These are phyloP conservation scores for Paecilomyces niveus DNA, from an alignment of 2,329 filamentous ascomycete species.

Conservation along the genomic window DNA sequence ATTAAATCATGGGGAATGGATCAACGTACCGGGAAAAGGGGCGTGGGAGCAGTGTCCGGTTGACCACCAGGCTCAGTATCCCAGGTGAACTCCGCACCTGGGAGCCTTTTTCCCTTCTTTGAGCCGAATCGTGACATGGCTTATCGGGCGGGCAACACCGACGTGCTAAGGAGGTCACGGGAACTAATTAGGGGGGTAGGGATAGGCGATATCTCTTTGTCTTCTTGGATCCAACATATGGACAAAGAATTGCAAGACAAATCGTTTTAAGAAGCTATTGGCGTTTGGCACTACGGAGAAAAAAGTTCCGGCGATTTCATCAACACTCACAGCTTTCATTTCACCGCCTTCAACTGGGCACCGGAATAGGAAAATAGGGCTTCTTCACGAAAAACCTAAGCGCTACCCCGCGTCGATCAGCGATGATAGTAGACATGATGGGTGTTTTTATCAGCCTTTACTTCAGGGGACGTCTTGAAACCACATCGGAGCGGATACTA, in stretches of 20 bases:
- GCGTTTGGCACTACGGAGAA: conserved; percentile 1
- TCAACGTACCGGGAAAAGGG: conserved; percentile 39
- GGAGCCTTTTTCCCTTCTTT: conserved; percentile 31
- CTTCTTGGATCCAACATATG: not conserved
- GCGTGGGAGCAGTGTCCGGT: conserved; percentile 38
- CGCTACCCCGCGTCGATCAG: not conserved
- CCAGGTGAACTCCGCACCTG: conserved; percentile 37
- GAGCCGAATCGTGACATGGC: conserved; percentile 34
- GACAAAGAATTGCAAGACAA: not conserved
- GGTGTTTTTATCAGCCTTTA: not conserved
- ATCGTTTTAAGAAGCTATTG: not conserved
- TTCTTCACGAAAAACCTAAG: conserved; percentile 3
- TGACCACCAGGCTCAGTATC: conserved; percentile 32
- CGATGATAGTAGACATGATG: not conserved
- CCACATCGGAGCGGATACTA: not conserved
- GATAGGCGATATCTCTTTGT: not conserved
- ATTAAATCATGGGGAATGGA: not conserved
- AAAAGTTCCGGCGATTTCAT: conserved; percentile 14
- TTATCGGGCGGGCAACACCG: not conserved
- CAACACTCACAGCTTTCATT: not conserved
- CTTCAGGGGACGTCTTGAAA: not conserved
- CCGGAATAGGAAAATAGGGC: conserved; percentile 8
- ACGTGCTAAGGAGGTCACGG: not conserved
- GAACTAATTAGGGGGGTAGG: not conserved
- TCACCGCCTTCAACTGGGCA: conserved; percentile 16